Evolutionary conservation across 2,329 filamentous ascomycete species (phyloP).

Genomic region (Karstenula rhodostoma): DNA sequence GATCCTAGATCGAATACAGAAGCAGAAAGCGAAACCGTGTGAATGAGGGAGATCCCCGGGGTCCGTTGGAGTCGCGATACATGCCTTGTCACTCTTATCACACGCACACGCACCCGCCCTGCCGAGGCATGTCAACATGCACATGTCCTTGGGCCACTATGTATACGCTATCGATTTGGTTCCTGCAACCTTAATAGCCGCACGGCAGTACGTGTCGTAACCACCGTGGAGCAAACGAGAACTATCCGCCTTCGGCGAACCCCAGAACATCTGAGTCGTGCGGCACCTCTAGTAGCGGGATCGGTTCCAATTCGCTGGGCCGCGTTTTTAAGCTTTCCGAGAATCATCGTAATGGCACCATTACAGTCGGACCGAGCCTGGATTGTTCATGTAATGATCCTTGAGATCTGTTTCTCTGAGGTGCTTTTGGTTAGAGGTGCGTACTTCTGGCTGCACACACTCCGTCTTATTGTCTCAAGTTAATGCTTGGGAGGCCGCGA

Average conservation of each 20-base stretch:
- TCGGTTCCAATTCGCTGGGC: conserved; percentile 12
- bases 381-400: neutral
- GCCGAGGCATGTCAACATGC: neutral
- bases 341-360: neutral
- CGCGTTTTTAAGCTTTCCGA: conserved; percentile 8
- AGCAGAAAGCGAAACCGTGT: neutral
- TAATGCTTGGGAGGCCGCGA: neutral
- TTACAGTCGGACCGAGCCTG: neutral
- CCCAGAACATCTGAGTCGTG: conserved; percentile 10
- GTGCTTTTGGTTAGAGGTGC: conserved; percentile 2
- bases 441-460: neutral
- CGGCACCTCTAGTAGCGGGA: neutral
- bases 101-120: neutral
- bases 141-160: neutral
- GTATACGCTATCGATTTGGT: neutral
- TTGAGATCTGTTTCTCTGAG: neutral
- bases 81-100: neutral
- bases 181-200: neutral
- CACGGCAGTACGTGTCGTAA: neutral
- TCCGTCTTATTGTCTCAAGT: neutral
- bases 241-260: neutral
- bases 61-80: neutral
- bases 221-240: neutral
- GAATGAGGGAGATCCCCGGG: neutral
- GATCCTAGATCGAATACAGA: neutral